Percentiles rank a stretch among this genome's conserved stretches.
These are phyloP conservation scores for Papiliotrema fonsecae DNA, from an alignment of 1,284 basidiomycete species.

Conservation along the genomic window DNA sequence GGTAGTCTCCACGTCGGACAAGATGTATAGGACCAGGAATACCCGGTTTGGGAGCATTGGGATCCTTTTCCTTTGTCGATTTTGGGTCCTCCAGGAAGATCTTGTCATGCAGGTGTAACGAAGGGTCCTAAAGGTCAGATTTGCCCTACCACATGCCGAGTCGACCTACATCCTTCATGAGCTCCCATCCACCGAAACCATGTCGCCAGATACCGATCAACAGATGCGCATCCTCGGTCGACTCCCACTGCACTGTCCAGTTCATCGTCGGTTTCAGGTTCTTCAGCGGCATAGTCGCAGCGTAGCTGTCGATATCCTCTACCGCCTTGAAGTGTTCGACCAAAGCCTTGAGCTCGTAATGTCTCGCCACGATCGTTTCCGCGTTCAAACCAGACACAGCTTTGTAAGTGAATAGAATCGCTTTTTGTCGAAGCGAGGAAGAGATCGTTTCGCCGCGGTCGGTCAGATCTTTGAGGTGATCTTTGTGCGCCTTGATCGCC, in stretches of 20 bases:
- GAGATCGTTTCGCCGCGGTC: conserved; percentile 73
- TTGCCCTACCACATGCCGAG: not conserved
- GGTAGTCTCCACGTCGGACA: conserved; percentile 91
- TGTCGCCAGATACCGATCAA: conserved; percentile 89
- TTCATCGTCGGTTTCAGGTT: conserved; percentile 89
- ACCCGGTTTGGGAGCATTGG: conserved; percentile 35
- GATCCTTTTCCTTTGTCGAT: conserved; percentile 42
- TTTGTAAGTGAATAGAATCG: conserved; percentile 84
- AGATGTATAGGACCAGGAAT: conserved; percentile 97
- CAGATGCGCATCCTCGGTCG: conserved; percentile 87
- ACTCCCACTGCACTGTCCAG: conserved; percentile 95
- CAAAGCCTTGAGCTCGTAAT: conserved; percentile 84
- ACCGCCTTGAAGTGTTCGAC: conserved; percentile 66
- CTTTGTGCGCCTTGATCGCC: conserved; percentile 79
- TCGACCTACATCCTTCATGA: conserved; percentile 55
- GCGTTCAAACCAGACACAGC: conserved; percentile 94
- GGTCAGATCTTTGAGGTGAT: conserved; percentile 67
- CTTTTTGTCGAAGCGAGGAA: conserved; percentile 59
- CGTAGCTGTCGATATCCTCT: conserved; percentile 74
- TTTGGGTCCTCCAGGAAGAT: conserved; percentile 99
- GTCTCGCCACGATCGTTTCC: conserved; percentile 86
- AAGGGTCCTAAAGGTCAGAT: conserved; percentile 59
- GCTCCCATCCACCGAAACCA: conserved; percentile 96
- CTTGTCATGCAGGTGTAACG: conserved; percentile 79
- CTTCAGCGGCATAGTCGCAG: conserved; percentile 68